Conservation (phyloP, 2,329 filamentous ascomycete genomes). For the Fonsecaea monophora region DNA sequence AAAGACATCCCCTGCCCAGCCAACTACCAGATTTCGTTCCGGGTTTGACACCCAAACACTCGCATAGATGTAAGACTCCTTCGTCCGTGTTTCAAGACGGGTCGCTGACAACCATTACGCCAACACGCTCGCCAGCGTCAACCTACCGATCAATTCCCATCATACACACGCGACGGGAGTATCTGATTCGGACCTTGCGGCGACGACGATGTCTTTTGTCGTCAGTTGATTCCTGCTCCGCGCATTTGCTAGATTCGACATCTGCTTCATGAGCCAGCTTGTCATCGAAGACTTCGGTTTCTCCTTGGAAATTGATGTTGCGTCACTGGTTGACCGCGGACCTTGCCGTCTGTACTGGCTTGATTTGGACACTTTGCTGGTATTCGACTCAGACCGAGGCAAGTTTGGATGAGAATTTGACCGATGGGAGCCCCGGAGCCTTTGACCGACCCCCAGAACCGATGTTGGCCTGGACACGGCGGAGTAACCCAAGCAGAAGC, state of each 20-base stretch:
- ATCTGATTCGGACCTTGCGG: background rate
- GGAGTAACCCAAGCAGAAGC: too few species aligned
- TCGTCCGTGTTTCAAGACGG: too few species aligned
- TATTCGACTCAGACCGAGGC: constrained; percentile 48
- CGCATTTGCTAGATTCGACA: constrained; percentile 64
- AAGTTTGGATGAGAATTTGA: constrained; percentile 45
- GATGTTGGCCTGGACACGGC: too few species aligned
- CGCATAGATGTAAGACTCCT: too few species aligned
- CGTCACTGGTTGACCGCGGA: constrained; percentile 46
- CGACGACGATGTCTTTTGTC: constrained; percentile 43
- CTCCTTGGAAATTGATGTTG: constrained; percentile 48
- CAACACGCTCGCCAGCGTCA: background rate
- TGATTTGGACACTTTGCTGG: constrained; percentile 49
- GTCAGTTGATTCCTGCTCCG: constrained; percentile 53
- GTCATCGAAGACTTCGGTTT: constrained; percentile 63
- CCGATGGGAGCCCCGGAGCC: constrained; percentile 44
- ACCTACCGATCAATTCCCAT: constrained; percentile 16
- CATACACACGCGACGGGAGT: constrained; percentile 9
- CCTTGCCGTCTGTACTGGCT: constrained; percentile 49
- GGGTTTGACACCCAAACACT: too few species aligned
- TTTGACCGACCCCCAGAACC: constrained; percentile 10
- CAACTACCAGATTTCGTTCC: background rate
- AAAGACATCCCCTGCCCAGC: constrained; percentile 26
- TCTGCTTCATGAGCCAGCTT: constrained; percentile 69
- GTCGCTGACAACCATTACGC: too few species aligned